Conservation (phyloP, 1,139 yeast species). For the Debaryomyces coudertii region DNA sequence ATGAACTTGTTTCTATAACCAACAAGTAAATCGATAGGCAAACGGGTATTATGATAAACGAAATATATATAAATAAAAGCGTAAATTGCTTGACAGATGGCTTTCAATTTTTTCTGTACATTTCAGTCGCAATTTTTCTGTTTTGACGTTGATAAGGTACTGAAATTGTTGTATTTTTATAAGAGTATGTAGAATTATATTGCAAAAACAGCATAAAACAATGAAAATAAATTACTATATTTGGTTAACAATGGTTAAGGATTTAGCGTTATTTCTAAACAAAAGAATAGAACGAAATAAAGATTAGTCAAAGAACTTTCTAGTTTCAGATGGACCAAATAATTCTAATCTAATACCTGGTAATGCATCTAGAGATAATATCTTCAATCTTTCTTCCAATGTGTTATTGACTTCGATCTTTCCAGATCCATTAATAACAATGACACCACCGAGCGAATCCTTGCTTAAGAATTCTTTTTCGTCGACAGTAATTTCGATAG, state of each 20-base stretch:
- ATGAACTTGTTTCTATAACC: background rate
- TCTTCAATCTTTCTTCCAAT: constrained; percentile 86
- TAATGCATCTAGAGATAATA: constrained; percentile 80
- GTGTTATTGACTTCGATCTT: constrained; percentile 92
- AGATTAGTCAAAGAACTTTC: constrained; percentile 82
- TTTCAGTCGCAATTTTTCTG: constrained; percentile 1
- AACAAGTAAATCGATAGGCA: background rate
- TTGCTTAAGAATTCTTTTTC: constrained; percentile 59
- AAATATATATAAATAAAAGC: background rate
- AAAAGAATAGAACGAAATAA: background rate
- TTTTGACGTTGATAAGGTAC: background rate
- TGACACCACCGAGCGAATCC: constrained; percentile 83
- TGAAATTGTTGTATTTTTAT: constrained; percentile 1
- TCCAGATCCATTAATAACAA: constrained; percentile 69
- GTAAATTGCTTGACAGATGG: background rate
- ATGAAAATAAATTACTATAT: constrained; percentile 1
- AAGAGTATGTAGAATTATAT: constrained; percentile 3
- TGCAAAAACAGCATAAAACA: background rate
- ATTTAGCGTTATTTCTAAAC: background rate
- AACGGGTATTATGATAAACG: background rate
- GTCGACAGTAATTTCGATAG: constrained; percentile 55
- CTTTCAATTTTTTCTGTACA: background rate
- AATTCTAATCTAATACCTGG: constrained; percentile 92
- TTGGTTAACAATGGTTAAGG: background rate
- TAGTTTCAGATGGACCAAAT: constrained; percentile 83